Base-by-base conservation (phyloP, 2,329 filamentous ascomycete species). In the Arachnopeziza araneosa region DNA sequence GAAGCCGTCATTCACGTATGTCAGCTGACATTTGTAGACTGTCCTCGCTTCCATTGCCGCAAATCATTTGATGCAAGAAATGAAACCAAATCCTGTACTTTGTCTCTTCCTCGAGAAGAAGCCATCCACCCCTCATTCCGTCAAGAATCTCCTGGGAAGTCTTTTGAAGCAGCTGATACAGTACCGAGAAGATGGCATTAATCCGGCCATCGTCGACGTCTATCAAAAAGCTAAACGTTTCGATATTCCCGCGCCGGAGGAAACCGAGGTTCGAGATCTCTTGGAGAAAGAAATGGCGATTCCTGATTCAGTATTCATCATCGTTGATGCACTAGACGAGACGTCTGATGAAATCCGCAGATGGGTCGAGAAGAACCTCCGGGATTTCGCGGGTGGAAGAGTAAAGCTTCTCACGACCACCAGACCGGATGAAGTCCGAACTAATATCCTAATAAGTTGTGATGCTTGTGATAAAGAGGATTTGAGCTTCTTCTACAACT, bases 121-220 rank as follows among this genome's bases (percentile, higher is more conserved):
- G 19, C 51, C 59, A 24, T 12, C 26, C 1, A 44, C 26, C 17
- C 32, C 55, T 12, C 62, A 64, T 1, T 58, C 57, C 2, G 54
- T 54, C 9, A 53, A 61, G 17, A 60, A 66, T 5, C 48, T 76
- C 0, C 58, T 74, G 0, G 61, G 67, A 0, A 72, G 66, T 50
- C 54, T 77, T 1, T 52, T 74, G 0, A 74, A 72, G 51, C 75
- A 77, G 52, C 67, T 76, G 23, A 51, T 63, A 24, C 60, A 63
- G 49, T 52, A 63, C 26, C 21, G 54, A 55, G 21, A 32, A 10
- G 26, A 44, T 44, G 19, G 36, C 6, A 44, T 59, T 12, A 60
- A 50, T 55, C 24, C 51, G 6, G 55, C 10, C 4, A 53, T 66
- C 8, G 26, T 54, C 24, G 23, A 56, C 24, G 57, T 60, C 4